phyloP scores from a whole-genome alignment of 2,329 filamentous ascomycete species.

The Neofusicoccum ribis region DNA sequence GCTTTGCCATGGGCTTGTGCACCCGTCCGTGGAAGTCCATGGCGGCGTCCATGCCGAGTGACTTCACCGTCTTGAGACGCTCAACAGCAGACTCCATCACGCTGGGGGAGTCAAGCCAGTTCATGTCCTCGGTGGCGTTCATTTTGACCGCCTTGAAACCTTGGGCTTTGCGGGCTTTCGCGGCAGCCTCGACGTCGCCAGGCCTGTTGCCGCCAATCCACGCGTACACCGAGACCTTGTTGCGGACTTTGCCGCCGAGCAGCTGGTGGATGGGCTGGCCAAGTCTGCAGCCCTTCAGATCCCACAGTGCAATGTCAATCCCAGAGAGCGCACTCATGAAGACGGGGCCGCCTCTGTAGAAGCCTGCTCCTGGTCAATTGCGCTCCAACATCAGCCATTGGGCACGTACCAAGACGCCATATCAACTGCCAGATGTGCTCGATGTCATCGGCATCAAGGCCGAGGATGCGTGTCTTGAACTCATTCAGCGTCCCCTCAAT shows the following conservation, averaged over 20 bases:
- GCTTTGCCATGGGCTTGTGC: slow-evolving; percentile 80
- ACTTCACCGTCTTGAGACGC: slow-evolving; percentile 67
- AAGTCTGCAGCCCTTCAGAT: slow-evolving; percentile 66
- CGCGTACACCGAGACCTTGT: slow-evolving; percentile 70
- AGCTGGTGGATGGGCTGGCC: slow-evolving; percentile 72
- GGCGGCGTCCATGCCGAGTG: slow-evolving; percentile 69
- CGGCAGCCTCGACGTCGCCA: slow-evolving; percentile 63
- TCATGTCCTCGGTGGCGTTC: slow-evolving; percentile 75
- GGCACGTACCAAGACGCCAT: slow-evolving; percentile 51
- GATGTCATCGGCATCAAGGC: slow-evolving; percentile 73
- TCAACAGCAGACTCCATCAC: slow-evolving; percentile 65
- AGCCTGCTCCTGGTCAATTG: slow-evolving; percentile 44
- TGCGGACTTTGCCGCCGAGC: slow-evolving; percentile 71
- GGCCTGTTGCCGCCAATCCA: slow-evolving; percentile 79
- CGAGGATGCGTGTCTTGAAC: slow-evolving; percentile 62
- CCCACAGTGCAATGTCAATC: slow-evolving; percentile 79
- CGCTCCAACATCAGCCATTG: slow-evolving; percentile 29
- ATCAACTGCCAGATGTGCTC: slow-evolving; percentile 78
- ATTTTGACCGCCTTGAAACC: slow-evolving; percentile 72
- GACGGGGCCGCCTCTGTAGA: slow-evolving; percentile 76
- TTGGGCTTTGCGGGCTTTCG: slow-evolving; percentile 59
- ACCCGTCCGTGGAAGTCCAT: slow-evolving; percentile 78
- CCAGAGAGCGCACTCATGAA: slow-evolving; percentile 78
- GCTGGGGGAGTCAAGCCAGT: slow-evolving; percentile 72
- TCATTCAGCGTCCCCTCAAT: slow-evolving; percentile 74